Evolutionary conservation across 345 rosid genomes (phyloP).

Genomic region (Citrus australasica): DNA sequence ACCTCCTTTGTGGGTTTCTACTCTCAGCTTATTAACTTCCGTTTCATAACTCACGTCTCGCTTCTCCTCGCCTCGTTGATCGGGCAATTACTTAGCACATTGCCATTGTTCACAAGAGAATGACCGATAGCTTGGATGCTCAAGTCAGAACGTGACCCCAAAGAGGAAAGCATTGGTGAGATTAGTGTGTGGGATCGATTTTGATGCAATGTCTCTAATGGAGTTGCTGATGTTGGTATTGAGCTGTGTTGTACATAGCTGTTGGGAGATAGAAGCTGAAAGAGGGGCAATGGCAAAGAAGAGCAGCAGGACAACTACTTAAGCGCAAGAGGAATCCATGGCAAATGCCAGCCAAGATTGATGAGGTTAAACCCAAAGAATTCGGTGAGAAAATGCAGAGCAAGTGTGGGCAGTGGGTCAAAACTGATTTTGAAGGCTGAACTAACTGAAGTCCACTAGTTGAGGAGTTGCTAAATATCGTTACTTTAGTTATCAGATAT

Average conservation of each 20-base stretch:
- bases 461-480: too few species aligned
- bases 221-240: constrained; percentile 40
- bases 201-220: constrained; percentile 45
- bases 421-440: constrained; percentile 35
- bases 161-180: constrained; percentile 59
- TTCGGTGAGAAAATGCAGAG: constrained; percentile 41
- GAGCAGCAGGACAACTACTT: constrained; percentile 31
- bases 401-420: constrained; percentile 33
- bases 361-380: constrained; percentile 34
- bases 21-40: constrained; percentile 37
- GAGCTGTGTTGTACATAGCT: constrained; percentile 40
- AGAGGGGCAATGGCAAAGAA: constrained; percentile 39
- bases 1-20: constrained; percentile 47
- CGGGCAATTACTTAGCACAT: constrained; percentile 35
- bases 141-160: constrained; percentile 41
- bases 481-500: too few species aligned
- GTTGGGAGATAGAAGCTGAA: constrained; percentile 50
- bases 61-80: constrained; percentile 42
- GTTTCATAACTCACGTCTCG: constrained; percentile 47
- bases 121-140: constrained; percentile 35
- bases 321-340: too few species aligned
- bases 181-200: constrained; percentile 50
- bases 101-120: constrained; percentile 47
- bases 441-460: too few species aligned
- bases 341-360: constrained; percentile 23